Evolutionary conservation across 768 basidiomycete species (phyloP), one percentile per base, ranked within the genome.

Genomic region (Boletales sp.): DNA sequence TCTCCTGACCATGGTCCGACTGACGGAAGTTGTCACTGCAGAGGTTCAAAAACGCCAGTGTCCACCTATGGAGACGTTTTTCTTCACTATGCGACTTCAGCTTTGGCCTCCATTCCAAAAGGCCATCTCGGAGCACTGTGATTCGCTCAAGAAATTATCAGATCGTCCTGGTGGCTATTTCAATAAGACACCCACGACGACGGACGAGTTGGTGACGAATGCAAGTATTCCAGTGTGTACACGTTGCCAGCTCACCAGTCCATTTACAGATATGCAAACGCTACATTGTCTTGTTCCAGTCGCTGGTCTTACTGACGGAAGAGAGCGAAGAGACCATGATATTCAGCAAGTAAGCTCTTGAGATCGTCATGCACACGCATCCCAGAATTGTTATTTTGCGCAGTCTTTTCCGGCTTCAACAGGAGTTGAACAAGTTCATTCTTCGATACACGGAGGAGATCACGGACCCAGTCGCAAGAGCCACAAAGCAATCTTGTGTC

Each of bases 91-190:
- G 39, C 85, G 91, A 18, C 69, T 99, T 47, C 79, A 84, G 57
- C 82, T 98, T 76, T 98, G 94, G 92, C 97, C 95, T 2, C 74
- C 87, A 5, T 98, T 95, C 69, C 88, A 94, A 63, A 94, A 89
- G 60, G 79, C 79, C 29, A 88, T 97, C 84, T 80, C 86, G 19
- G 84, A 86, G 17, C 83, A 98, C 56, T 74, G 87, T 40, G 92
- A 94, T 13, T 78, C 83, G 27, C 68, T 98, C 52, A 93, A 87
- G 66, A 88, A 82, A 64, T 67, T 94, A 21, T 87, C 88, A 1
- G 94, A 94, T 58, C 84, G 87, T 13, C 71, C 73, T 50, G 67
- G 71, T 31, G 75, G 86, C 32, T 84, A 84, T 60, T 84, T 87
- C 62, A 79, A 79, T 56, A 78, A 84, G 46, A 72, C 78, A 8